Percentiles rank a stretch among this genome's conserved stretches.
These are phyloP conservation scores for Taphrina confusa DNA, from an alignment of 1,139 yeast species.

Conservation along the genomic window DNA sequence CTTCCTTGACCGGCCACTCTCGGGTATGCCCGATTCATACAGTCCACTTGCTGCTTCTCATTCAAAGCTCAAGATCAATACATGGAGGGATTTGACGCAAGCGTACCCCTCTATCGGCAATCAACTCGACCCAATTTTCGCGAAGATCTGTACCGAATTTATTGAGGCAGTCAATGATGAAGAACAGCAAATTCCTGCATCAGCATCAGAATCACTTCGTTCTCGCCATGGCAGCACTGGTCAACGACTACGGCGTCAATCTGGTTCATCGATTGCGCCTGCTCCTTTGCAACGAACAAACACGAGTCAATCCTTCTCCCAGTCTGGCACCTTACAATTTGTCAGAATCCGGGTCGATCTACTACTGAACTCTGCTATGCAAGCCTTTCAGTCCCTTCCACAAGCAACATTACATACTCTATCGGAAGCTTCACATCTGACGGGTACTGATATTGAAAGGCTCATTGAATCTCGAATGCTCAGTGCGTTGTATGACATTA, in stretches of 20 bases:
- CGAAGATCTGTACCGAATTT: slow-evolving; percentile 11
- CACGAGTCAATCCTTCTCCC: slow-evolving; percentile 20
- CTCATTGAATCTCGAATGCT: slow-evolving; percentile 19
- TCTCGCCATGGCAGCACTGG: neutral
- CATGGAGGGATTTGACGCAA: slow-evolving; percentile 5
- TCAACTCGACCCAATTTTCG: neutral
- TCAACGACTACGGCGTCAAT: slow-evolving; percentile 8
- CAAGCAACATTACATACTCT: slow-evolving; percentile 15
- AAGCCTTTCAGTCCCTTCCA: slow-evolving; percentile 27
- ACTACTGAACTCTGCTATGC: slow-evolving; percentile 15
- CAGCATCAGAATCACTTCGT: neutral
- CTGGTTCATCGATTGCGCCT: slow-evolving; percentile 23
- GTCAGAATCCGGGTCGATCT: slow-evolving; percentile 16
- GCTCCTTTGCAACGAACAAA: slow-evolving; percentile 13
- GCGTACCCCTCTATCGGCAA: slow-evolving; percentile 1
- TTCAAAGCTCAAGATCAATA: neutral
- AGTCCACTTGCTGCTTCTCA: neutral
- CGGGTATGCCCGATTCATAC: slow-evolving; percentile 4
- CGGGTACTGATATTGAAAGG: slow-evolving; percentile 29
- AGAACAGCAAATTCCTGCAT: neutral
- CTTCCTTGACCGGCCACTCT: slow-evolving; percentile 33
- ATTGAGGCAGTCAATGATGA: slow-evolving; percentile 16
- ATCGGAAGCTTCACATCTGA: slow-evolving; percentile 3
- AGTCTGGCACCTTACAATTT: slow-evolving; percentile 2
- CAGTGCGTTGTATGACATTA: slow-evolving; percentile 25